Percentiles rank a stretch among this genome's conserved stretches.
phyloP scores from a whole-genome alignment of 257 asterid genomes.

The Pogostemon cablin region DNA sequence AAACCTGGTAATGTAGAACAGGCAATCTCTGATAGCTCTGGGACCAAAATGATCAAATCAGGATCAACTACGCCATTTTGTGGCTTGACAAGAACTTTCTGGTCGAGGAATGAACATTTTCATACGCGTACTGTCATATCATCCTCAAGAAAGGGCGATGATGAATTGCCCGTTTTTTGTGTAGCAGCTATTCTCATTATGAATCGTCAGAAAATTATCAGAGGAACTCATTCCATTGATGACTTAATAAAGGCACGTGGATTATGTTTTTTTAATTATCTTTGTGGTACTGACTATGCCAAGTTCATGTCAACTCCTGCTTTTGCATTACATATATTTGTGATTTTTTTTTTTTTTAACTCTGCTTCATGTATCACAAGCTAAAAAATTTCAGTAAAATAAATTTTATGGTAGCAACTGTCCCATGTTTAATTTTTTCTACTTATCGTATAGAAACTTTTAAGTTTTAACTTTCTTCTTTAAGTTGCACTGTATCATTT shows the following conservation, averaged over 20 bases:
- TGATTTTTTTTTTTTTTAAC: neutral
- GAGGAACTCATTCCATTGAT: slow-evolving; percentile 82
- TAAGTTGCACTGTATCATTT: neutral
- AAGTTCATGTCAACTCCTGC: neutral
- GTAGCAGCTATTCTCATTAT: slow-evolving; percentile 94
- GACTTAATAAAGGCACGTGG: slow-evolving; percentile 94
- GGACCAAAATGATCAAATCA: slow-evolving; percentile 41
- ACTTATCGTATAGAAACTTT: neutral
- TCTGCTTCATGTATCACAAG: neutral
- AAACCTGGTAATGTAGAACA: slow-evolving; percentile 53
- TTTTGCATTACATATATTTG: slow-evolving; percentile 1
- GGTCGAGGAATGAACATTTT: slow-evolving; percentile 69
- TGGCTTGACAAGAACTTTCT: slow-evolving; percentile 82
- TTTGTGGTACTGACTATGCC: neutral
- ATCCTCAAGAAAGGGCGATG: slow-evolving; percentile 72
- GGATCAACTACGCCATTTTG: slow-evolving; percentile 70
- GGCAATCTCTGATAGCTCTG: slow-evolving; percentile 56
- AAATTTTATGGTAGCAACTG: neutral
- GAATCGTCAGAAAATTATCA: slow-evolving; percentile 85
- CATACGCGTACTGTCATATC: slow-evolving; percentile 53
- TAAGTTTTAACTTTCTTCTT: slow-evolving; percentile 6
- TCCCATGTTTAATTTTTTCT: neutral
- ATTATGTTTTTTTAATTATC: slow-evolving; percentile 29
- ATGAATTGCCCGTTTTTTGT: slow-evolving; percentile 91
- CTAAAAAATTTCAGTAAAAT: neutral